Conservation (phyloP, 2,329 filamentous ascomycete genomes). For the Plectosphaerella cucumerina region DNA sequence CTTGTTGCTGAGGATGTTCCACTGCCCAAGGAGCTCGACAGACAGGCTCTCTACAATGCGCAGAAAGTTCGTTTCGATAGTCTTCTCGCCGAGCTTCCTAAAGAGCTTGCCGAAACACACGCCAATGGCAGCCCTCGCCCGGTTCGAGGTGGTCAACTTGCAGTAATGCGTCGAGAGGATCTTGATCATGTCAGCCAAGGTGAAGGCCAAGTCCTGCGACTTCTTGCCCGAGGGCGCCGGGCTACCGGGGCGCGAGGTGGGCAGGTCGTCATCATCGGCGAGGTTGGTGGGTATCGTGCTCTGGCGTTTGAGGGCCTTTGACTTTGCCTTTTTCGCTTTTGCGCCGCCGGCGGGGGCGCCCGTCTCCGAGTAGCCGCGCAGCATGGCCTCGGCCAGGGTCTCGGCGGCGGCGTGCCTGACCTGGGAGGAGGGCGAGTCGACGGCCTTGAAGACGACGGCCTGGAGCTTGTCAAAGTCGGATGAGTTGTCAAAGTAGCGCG, state of each 20-base stretch:
- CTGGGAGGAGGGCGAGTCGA: conserved; percentile 70
- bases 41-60: conserved; percentile 79
- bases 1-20: conserved; percentile 74
- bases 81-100: conserved; percentile 71
- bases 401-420: conserved; percentile 85
- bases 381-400: conserved; percentile 76
- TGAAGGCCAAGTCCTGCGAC: conserved; percentile 67
- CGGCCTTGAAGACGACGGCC: conserved; percentile 75
- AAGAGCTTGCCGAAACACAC: conserved; percentile 84
- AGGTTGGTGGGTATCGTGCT: conserved; percentile 57
- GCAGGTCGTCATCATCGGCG: conserved; percentile 70
- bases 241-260: conserved; percentile 61
- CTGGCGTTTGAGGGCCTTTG: conserved; percentile 50
- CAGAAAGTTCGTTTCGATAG: conserved; percentile 79
- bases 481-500: conserved; percentile 79
- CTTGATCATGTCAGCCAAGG: conserved; percentile 72
- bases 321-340: conserved; percentile 60
- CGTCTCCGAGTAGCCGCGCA: conserved; percentile 72
- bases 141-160: conserved; percentile 73
- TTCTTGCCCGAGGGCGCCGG: conserved; percentile 67
- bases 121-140: conserved; percentile 75
- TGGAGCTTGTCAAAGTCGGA: conserved; percentile 89
- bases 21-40: conserved; percentile 71
- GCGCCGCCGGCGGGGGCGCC: conserved; percentile 44
- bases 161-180: conserved; percentile 79